Percentiles rank a stretch among this genome's conserved stretches.
These are phyloP conservation scores for Sugiyamaella paludigena DNA, from an alignment of 1,139 yeast genomes.

Conservation along the genomic window DNA sequence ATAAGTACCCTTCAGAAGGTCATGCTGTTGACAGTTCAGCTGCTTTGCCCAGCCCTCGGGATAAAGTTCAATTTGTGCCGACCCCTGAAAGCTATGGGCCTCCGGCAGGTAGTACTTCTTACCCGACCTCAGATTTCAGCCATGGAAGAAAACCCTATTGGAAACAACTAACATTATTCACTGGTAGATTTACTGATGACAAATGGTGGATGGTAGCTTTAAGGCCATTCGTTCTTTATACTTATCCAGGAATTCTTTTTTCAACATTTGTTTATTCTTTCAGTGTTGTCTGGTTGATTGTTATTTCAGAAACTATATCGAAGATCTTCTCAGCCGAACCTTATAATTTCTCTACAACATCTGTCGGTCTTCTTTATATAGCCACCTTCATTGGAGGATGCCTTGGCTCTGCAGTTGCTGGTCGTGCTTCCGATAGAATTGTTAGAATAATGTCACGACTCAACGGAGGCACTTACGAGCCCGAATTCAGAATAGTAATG, in stretches of 20 bases:
- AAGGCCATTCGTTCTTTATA: constrained; percentile 53
- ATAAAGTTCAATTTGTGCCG: constrained; percentile 11
- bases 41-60: constrained; percentile 18
- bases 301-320: constrained; percentile 56
- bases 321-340: constrained; percentile 48
- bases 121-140: not conserved
- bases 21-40: constrained; percentile 19
- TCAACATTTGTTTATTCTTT: constrained; percentile 54
- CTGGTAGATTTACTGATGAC: constrained; percentile 51
- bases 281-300: constrained; percentile 63
- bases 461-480: constrained; percentile 59
- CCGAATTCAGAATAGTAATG: constrained; percentile 60
- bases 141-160: constrained; percentile 25
- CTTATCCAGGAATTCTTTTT: constrained; percentile 54
- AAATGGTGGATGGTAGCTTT: constrained; percentile 58
- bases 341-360: constrained; percentile 48
- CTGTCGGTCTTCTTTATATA: constrained; percentile 57
- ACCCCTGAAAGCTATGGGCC: constrained; percentile 10
- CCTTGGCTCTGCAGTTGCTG: constrained; percentile 55
- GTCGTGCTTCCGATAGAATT: constrained; percentile 49
- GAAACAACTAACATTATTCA: constrained; percentile 32
- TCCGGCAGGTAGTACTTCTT: not conserved
- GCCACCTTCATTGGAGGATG: constrained; percentile 61
- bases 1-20: not conserved
- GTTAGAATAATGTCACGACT: constrained; percentile 38